A percentile compares a stretch with the other conserved stretches of the same genome.
phyloP scores from a whole-genome alignment of 176 grass and related monocot genomes.

The Coix lacrymajobi region DNA sequence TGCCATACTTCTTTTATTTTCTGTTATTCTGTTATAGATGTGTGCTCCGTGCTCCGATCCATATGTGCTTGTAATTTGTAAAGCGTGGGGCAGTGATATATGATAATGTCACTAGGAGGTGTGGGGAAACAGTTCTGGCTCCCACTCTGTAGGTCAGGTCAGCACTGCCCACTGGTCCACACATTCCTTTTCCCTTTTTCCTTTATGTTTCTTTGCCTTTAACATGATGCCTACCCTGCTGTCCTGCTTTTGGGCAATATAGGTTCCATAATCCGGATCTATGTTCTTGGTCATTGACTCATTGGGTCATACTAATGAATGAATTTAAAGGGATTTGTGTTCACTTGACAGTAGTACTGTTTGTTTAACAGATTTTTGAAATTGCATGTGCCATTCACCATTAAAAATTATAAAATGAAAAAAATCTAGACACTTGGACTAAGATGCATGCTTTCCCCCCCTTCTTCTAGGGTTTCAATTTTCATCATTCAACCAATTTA shows the following conservation, averaged over 20 bases:
- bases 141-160: constrained; percentile 27
- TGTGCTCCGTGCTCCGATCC: constrained; percentile 20
- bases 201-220: constrained; percentile 44
- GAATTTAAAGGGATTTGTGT: not conserved
- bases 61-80: constrained; percentile 32
- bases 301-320: not conserved
- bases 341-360: not conserved
- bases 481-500: not conserved
- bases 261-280: not conserved
- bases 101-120: constrained; percentile 43
- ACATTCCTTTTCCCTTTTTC: constrained; percentile 43
- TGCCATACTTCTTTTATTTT: constrained; percentile 9
- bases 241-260: constrained; percentile 26
- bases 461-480: not conserved
- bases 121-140: constrained; percentile 13
- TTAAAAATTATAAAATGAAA: not conserved
- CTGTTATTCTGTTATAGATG: not conserved
- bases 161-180: constrained; percentile 27
- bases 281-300: not conserved
- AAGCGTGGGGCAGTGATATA: constrained; percentile 29
- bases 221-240: constrained; percentile 38
- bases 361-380: not conserved
- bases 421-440: not conserved
- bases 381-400: not conserved
- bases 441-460: not conserved